These are phyloP conservation scores for Mortierella sp. DNA, from an alignment of 371 early-diverging fungal species.

Conservation along the genomic window DNA sequence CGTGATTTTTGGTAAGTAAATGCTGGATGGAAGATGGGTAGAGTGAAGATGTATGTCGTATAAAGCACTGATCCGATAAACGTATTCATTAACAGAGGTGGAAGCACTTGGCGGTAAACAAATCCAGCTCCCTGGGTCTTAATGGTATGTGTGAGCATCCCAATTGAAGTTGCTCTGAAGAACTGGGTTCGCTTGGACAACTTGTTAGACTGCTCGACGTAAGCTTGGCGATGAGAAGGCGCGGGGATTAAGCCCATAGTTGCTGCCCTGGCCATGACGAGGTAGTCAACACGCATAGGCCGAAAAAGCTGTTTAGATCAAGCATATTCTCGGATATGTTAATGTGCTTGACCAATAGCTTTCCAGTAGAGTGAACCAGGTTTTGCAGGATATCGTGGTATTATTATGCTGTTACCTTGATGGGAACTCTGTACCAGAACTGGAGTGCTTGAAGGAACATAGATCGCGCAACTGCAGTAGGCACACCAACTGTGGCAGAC, in stretches of 20 bases:
- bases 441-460: slow-evolving; percentile 76
- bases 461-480: slow-evolving; percentile 71
- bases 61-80: slow-evolving; percentile 79
- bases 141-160: slow-evolving; percentile 80
- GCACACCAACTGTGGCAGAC: slow-evolving; percentile 67
- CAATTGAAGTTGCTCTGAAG: slow-evolving; percentile 79
- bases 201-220: neutral
- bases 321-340: neutral
- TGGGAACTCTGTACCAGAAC: slow-evolving; percentile 82
- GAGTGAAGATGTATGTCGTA: slow-evolving; percentile 69
- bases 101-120: slow-evolving; percentile 79
- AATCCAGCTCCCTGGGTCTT: slow-evolving; percentile 67
- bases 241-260: slow-evolving; percentile 63
- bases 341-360: neutral
- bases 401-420: slow-evolving; percentile 67
- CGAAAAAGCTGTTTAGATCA: slow-evolving; percentile 69
- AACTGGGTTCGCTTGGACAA: slow-evolving; percentile 49
- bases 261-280: slow-evolving; percentile 79
- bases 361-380: too few species aligned
- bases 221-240: slow-evolving; percentile 49
- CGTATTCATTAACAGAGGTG: slow-evolving; percentile 82
- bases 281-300: slow-evolving; percentile 84
- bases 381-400: neutral
- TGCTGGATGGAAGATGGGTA: slow-evolving; percentile 71
- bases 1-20: slow-evolving; percentile 67